Evolutionary conservation across 805 yeast species (phyloP), one percentile per base, ranked within the genome.

Genomic region (Cyberlindnera japonica): DNA sequence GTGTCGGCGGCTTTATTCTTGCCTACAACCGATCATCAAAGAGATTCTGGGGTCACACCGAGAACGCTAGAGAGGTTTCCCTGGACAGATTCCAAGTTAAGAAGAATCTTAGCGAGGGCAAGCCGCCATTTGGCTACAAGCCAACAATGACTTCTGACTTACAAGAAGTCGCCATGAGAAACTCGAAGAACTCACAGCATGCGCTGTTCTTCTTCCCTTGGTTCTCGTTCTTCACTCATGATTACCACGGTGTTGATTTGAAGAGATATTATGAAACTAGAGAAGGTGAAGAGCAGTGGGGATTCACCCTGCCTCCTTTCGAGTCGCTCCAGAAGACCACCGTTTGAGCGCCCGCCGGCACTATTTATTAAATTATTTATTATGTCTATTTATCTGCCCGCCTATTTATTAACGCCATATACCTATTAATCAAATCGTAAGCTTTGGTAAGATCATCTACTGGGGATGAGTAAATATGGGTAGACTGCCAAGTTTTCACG

Each of bases 201-300:
- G 65, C 71, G 40, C 58, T 81, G 52, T 74, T 79, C 41, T 57
- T 83, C 45, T 61, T 86, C 54, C 95, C 95, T 18, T 81, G 88
- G 87, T 85, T 87, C 70, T 87, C 87, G 65, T 67, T 83, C 47
- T 88, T 79, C 34, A 66, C 78, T 59, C 95, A 86, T 63, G 88
- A 85, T 51, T 81, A 78, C 67, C 95, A 86, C 62, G 93, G 91
- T 19, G 79, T 84, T 44, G 83, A 81, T 55, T 67, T 82, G 44
- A 69, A 71, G 55, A 79, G 70, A 55, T 82, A 54, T 26, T 54
- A 54, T 41, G 58, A 53, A 27, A 45, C 44, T 1, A 51, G 58
- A 44, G 47, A 38, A 2, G 58, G 58, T 15, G 58, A 54, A 29
- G 57, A 51, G 33, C 26, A 41, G 4, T 54, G 58, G 58, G 50